Percentiles rank a stretch among this genome's conserved stretches.
phyloP scores from a whole-genome alignment of 2,329 filamentous ascomycete genomes.

The Epichloe bromicola region DNA sequence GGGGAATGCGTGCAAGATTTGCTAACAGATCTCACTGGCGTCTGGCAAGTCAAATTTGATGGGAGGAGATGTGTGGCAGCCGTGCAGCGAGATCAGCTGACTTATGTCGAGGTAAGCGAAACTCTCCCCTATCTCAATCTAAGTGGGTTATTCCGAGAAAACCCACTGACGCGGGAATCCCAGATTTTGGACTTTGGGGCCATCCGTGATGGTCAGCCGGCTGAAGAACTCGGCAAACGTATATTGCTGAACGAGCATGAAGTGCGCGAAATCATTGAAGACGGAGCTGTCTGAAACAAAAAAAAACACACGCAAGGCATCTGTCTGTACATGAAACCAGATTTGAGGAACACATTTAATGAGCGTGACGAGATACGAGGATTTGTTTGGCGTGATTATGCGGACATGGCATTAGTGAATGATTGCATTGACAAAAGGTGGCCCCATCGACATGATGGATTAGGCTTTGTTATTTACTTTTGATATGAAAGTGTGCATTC shows the following conservation, averaged over 20 bases:
- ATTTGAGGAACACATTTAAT: neutral
- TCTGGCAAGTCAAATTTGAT: constrained; percentile 98
- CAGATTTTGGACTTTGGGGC: constrained; percentile 97
- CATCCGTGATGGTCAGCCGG: constrained; percentile 71
- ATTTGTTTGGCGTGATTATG: neutral
- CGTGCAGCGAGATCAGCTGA: constrained; percentile 82
- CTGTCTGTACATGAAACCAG: neutral
- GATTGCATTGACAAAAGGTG: neutral
- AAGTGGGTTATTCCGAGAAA: neutral
- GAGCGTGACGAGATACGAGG: constrained; percentile 2
- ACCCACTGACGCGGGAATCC: neutral
- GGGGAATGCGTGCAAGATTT: constrained; percentile 89
- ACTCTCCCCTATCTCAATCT: too few relatives aligned
- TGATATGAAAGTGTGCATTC: neutral
- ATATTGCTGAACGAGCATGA: constrained; percentile 52
- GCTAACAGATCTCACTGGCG: constrained; percentile 84
- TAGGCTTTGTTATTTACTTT: neutral
- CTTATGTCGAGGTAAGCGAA: constrained; percentile 78
- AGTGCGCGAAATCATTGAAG: constrained; percentile 36
- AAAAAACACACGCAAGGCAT: neutral
- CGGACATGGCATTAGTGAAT: neutral
- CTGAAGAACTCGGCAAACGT: constrained; percentile 64
- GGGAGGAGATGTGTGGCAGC: constrained; percentile 90
- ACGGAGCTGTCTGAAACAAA: constrained; percentile 21
- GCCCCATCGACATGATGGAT: neutral